A percentile compares a stretch with the other conserved stretches of the same genome.
phyloP scores from a whole-genome alignment of 495 filamentous ascomycete species.

The Podospora didyma region DNA sequence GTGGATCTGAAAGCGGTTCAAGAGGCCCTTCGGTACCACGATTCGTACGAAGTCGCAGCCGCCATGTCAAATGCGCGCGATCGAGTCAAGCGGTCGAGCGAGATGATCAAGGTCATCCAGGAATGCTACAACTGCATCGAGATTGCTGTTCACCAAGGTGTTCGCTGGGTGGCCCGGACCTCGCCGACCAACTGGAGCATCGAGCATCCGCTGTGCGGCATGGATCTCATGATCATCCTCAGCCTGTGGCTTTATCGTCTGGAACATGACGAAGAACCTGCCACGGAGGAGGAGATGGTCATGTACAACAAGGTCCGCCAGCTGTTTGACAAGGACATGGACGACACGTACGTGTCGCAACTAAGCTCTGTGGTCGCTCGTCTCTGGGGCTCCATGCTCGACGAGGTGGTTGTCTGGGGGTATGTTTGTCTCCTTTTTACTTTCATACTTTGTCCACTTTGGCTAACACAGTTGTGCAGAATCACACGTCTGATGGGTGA shows the following conservation, averaged over 20 bases:
- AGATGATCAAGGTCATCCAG: conserved; percentile 98
- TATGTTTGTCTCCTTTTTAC: conserved; percentile 35
- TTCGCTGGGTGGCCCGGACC: conserved; percentile 96
- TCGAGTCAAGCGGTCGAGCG: conserved; percentile 86
- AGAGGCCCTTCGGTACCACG: conserved; percentile 94
- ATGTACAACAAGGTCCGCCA: conserved; percentile 95
- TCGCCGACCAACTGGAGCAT: conserved; percentile 99
- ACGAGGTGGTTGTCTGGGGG: conserved; percentile 99
- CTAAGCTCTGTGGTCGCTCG: conserved; percentile 90
- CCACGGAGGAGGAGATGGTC: conserved; percentile 81
- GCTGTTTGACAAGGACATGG: conserved; percentile 84
- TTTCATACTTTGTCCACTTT: conserved; percentile 9
- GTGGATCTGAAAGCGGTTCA: conserved; percentile 94
- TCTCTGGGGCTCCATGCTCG: conserved; percentile 96
- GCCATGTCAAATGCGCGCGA: conserved; percentile 93
- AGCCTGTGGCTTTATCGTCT: conserved; percentile 97
- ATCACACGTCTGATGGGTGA: conserved; percentile 98
- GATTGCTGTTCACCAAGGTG: conserved; percentile 88
- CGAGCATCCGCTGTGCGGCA: conserved; percentile 92
- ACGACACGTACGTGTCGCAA: conserved; percentile 65
- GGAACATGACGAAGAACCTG: conserved; percentile 96
- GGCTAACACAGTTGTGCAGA: conserved; percentile 55
- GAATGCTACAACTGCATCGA: conserved; percentile 98
- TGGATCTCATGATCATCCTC: conserved; percentile 98
- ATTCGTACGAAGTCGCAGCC: conserved; percentile 91